Evolutionary conservation across 1,284 basidiomycete genomes (phyloP).

Genomic region (Taiwanofungus camphoratus): DNA sequence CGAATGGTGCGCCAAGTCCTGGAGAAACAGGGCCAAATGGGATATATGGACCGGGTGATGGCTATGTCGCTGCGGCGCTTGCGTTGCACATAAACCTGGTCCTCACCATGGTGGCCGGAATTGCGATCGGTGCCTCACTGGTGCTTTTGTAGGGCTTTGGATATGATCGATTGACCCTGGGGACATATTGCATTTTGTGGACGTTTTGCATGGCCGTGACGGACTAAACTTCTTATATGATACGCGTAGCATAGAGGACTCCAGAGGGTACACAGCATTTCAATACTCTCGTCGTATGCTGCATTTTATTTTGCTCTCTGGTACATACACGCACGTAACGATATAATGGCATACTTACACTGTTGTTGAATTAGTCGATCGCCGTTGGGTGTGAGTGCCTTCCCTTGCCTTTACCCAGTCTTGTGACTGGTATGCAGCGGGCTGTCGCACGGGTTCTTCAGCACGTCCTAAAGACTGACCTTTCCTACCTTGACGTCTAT

Average conservation of each 20-base stretch:
- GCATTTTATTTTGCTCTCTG: not conserved
- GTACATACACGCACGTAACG: not conserved
- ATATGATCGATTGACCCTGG: conserved; percentile 2
- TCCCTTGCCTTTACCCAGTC: not conserved
- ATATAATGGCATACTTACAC: conserved; percentile 1
- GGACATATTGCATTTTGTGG: conserved; percentile 14
- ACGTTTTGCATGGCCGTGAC: conserved; percentile 18
- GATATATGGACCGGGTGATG: conserved; percentile 56
- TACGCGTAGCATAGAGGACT: conserved; percentile 10
- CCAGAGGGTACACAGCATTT: not conserved
- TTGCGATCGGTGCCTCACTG: conserved; percentile 42
- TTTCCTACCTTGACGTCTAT: conserved; percentile 6
- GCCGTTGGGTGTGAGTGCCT: no score
- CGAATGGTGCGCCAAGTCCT: conserved; percentile 43
- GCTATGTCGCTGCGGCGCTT: conserved; percentile 53
- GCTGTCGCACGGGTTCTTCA: conserved; percentile 8
- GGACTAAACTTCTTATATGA: conserved; percentile 11
- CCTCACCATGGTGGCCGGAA: conserved; percentile 35
- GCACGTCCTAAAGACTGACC: conserved; percentile 5
- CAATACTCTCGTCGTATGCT: conserved; percentile 1
- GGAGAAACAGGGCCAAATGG: conserved; percentile 35
- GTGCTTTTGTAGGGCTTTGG: conserved; percentile 24
- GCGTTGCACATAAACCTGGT: conserved; percentile 35
- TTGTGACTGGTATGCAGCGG: conserved; percentile 7
- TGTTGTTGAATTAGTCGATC: no score